Percentiles rank a stretch among this genome's conserved stretches.
These are phyloP conservation scores for Chara braunii DNA, from an alignment of 139 green algal genomes.

Conservation along the genomic window DNA sequence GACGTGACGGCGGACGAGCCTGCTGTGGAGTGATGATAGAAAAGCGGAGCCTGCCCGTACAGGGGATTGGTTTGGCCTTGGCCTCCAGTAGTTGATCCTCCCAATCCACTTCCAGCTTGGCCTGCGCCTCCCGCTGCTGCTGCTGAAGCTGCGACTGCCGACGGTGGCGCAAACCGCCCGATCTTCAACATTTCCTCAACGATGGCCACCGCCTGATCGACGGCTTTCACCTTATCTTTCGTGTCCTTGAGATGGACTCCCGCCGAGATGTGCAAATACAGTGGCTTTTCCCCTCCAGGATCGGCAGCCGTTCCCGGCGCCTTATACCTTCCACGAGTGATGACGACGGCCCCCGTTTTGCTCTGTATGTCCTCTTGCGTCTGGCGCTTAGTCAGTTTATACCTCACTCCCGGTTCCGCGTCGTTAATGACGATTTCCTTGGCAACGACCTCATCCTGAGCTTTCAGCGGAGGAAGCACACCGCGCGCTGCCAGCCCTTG, in stretches of 20 bases:
- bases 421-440: conserved; percentile 38
- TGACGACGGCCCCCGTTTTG: conserved; percentile 25
- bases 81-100: too few species aligned
- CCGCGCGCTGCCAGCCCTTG: neutral
- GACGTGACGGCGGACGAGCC: too few species aligned
- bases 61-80: too few species aligned
- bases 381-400: conserved; percentile 25
- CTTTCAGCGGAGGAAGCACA: neutral
- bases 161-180: too few species aligned
- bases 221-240: conserved; percentile 12
- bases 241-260: conserved; percentile 14
- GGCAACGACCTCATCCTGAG: conserved; percentile 5
- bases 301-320: too few species aligned
- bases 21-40: too few species aligned
- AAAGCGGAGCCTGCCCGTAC: too few species aligned
- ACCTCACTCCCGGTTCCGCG: conserved; percentile 17
- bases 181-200: conserved; percentile 25
- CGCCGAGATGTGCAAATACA: conserved; percentile 27
- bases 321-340: conserved; percentile 24
- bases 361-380: conserved; percentile 35
- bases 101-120: too few species aligned
- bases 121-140: too few species aligned
- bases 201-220: conserved; percentile 12
- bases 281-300: conserved; percentile 21
- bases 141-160: too few species aligned